These are phyloP conservation scores for Yarrowia osloensis DNA, from an alignment of 805 yeast genomes.

Conservation along the genomic window DNA sequence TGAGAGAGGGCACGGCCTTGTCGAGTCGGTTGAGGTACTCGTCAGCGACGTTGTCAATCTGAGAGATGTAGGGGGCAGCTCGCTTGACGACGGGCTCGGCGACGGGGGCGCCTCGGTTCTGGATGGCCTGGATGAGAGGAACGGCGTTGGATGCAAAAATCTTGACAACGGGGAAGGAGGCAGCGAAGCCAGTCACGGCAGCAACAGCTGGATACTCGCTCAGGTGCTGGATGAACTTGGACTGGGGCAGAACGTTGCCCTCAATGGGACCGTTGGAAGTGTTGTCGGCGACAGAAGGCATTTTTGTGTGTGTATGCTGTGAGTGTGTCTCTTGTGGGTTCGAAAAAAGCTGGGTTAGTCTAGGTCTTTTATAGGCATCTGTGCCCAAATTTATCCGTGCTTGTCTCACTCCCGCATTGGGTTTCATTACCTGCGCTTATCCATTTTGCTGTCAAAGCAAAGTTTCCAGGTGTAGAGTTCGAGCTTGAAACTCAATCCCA, in stretches of 20 bases:
- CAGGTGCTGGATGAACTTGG: constrained; percentile 51
- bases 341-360: constrained; percentile 28
- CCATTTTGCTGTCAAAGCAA: constrained; percentile 29
- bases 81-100: constrained; percentile 44
- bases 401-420: constrained; percentile 29
- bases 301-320: constrained; percentile 22
- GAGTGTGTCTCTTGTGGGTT: constrained; percentile 20
- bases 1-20: constrained; percentile 56
- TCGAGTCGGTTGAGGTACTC: constrained; percentile 60
- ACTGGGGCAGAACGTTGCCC: constrained; percentile 38
- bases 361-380: constrained; percentile 23
- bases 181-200: constrained; percentile 58
- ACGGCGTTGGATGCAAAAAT: constrained; percentile 62
- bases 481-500: constrained; percentile 15
- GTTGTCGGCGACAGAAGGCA: constrained; percentile 30
- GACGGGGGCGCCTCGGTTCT: constrained; percentile 40
- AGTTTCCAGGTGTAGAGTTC: constrained; percentile 23
- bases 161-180: constrained; percentile 60
- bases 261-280: constrained; percentile 30
- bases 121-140: constrained; percentile 53
- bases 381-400: constrained; percentile 29
- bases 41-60: constrained; percentile 59
- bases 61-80: constrained; percentile 50
- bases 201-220: constrained; percentile 58
- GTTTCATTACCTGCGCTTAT: constrained; percentile 30